Conservation (phyloP, 768 basidiomycete genomes). For the Kwoniella botswanensis region DNA sequence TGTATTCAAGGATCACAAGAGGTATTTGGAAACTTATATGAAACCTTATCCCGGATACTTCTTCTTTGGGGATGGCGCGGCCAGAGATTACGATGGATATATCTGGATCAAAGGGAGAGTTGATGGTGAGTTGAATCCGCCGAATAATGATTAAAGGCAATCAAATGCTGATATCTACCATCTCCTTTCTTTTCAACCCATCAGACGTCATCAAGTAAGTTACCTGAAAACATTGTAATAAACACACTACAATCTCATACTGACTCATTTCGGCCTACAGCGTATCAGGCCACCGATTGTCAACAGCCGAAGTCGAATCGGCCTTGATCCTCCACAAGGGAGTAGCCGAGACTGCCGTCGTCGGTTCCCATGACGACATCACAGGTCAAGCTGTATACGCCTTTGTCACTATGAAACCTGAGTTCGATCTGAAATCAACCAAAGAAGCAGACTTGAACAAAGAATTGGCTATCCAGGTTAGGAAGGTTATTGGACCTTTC, state of each 20-base stretch:
- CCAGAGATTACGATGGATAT: slow-evolving; percentile 91
- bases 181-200: not conserved
- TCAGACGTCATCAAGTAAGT: slow-evolving; percentile 83
- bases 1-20: slow-evolving; percentile 87
- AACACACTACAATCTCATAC: slow-evolving; percentile 14
- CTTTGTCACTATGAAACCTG: slow-evolving; percentile 93
- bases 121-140: slow-evolving; percentile 68
- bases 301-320: slow-evolving; percentile 97
- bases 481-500: slow-evolving; percentile 97
- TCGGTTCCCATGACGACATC: slow-evolving; percentile 57
- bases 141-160: not conserved
- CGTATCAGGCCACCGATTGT: slow-evolving; percentile 94
- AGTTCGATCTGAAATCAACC: slow-evolving; percentile 75
- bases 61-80: slow-evolving; percentile 98
- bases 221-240: not conserved
- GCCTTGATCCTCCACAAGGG: slow-evolving; percentile 93
- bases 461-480: slow-evolving; percentile 90
- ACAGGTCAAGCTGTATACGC: slow-evolving; percentile 75
- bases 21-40: slow-evolving; percentile 80
- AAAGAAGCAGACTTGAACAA: slow-evolving; percentile 76
- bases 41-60: slow-evolving; percentile 86
- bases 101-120: slow-evolving; percentile 99
- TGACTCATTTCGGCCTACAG: slow-evolving; percentile 19
- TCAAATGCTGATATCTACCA: not conserved
- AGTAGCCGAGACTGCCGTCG: slow-evolving; percentile 88